Evolutionary conservation across 2,329 filamentous ascomycete species (phyloP), one percentile per base, ranked within the genome.

Genomic region (Claviceps cyperi): DNA sequence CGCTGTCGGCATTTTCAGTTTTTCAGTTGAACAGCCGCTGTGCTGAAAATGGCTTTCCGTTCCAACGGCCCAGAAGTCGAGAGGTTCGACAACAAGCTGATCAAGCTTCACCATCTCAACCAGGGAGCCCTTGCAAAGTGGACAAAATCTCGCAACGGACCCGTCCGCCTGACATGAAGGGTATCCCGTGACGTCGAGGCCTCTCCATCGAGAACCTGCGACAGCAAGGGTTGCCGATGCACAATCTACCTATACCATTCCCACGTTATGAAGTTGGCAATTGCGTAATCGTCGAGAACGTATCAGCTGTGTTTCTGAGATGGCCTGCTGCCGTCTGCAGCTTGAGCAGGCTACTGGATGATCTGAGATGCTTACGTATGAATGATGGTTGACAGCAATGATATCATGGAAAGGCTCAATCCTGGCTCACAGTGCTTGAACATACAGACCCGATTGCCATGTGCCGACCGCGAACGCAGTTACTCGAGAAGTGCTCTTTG

Each of bases 271-370:
- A 70, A 66, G 56, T 58, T 74, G 21, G 66, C 74, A 17, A 71
- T 71, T 2, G 69, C 71, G 1, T 75, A 75, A 54, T 68, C 67
- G 40, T 61, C 64, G 5, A 64, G 63, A 22, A 60, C 57, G 9
- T 63, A 66, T 51, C 62, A 70, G 50, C 56, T 75, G 4, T 73
- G 68, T 50, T 75, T 11, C 62, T 74, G 40, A 64, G 73, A 32
- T 74, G 70, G 66, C 72, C 71, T 11, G 71, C 67, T 24, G 72
- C 71, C 19, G 62, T 69, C 6, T 74, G 71, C 60, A 72, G 70
- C 53, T 57, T 75, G 39, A 62, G 62, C 49, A 60, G 56, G 35
- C 61, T 75, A 9, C 62, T 74, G 17, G 62, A 67, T 43, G 70
- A 74, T 52, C 55, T 75, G 13, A 69, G 73, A 28, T 57, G 55